Base-by-base conservation (phyloP, 768 basidiomycete species). In the Fibroporia radiculosa region DNA sequence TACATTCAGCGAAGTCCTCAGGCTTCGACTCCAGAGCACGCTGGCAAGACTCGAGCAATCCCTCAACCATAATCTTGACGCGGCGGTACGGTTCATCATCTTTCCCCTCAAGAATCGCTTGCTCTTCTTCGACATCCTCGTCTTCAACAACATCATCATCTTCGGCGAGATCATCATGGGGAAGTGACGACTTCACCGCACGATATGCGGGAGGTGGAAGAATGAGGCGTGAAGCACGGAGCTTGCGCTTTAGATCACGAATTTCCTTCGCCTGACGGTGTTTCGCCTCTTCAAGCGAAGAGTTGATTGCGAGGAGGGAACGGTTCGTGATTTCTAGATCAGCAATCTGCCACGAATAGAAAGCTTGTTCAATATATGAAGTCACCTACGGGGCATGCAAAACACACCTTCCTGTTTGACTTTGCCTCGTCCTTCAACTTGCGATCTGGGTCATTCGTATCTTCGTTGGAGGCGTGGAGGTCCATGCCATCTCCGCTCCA, bases 311-410 rank as follows among this genome's bases (percentile, higher is more conserved):
- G 36, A 93, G 71, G 14, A 95, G 72, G 1, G 91, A 95, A 26
- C 77, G 74, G 62, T 91, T 93, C 5, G 88, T 84, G 56, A 95
- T 95, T 63, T 93, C 88, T 10, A 95, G 71, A 66, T 95, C 91
- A 11, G 85, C 87, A 47, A 95, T 93, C 92, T 95, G 48, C 13
- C n/a, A n/a, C n/a, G n/a, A 20, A 16, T 8, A 40, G 22, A 11
- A 49, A 13, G 28, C 13, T 12, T 10, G n/a, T 20, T 19, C n/a
- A 25, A 44, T 11, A 41, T 55, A 26, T 10, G 4, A 25, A 32
- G 28, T 7, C 49, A 43, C 23, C 27, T 42, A 25, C 23, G 27
- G 18, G 34, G 48, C n/a, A n/a, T n/a, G n/a, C 16, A 16, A 14
- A 38, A 56, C 62, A 24, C 49, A 89, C 88, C 80, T 92, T 92